Evolutionary conservation across 78 protist species (phyloP).

Genomic region (Speleostelium caveatum): DNA sequence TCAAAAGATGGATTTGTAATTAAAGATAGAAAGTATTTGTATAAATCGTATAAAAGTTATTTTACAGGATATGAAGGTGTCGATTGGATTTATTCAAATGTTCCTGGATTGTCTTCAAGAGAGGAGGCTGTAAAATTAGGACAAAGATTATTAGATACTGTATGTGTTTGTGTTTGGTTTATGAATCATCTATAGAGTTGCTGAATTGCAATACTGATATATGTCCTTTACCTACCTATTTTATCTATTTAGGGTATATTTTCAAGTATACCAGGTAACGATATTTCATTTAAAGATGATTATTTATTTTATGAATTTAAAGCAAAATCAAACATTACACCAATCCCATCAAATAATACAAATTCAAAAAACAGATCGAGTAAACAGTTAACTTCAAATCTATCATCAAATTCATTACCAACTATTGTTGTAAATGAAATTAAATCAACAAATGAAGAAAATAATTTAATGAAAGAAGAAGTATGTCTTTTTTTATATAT

Average conservation of each 20-base stretch:
- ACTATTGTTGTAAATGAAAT: no score
- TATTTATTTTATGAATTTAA: slow-evolving; percentile 61
- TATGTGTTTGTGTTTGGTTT: slow-evolving; percentile 2
- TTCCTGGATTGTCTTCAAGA: slow-evolving; percentile 19
- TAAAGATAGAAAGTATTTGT: slow-evolving; percentile 55
- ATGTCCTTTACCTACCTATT: background rate
- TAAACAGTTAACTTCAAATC: no score
- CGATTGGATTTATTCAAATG: slow-evolving; percentile 57
- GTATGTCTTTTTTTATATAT: background rate
- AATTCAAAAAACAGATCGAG: no score
- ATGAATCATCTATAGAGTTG: background rate
- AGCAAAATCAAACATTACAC: background rate
- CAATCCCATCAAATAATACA: background rate
- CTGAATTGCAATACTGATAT: background rate
- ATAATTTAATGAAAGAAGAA: slow-evolving; percentile 22
- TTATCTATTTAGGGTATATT: background rate
- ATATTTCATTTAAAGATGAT: slow-evolving; percentile 45
- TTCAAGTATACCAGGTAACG: slow-evolving; percentile 3
- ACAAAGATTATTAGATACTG: slow-evolving; percentile 52
- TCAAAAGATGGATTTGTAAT: slow-evolving; percentile 33
- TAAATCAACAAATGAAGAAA: no score
- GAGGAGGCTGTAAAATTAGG: slow-evolving; percentile 58
- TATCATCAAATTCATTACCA: no score
- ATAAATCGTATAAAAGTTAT: slow-evolving; percentile 28
- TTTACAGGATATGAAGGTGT: slow-evolving; percentile 67